Percentiles rank a stretch among this genome's conserved stretches.
phyloP scores from a whole-genome alignment of 2,329 filamentous ascomycete genomes.

The Didymella exigua region DNA sequence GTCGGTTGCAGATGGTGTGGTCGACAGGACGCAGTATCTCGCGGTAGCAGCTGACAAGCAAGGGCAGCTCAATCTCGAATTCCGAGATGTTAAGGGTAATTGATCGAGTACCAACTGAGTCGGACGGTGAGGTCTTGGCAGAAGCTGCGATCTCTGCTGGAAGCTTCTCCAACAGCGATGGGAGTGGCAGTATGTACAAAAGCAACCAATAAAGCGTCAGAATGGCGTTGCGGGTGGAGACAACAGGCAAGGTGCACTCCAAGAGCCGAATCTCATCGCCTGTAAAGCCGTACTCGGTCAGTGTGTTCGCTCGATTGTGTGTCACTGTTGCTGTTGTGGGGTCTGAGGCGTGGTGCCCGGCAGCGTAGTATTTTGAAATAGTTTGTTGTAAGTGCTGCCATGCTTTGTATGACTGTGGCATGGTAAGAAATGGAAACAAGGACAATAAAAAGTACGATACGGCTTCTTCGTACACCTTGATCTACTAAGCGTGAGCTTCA shows the following conservation, averaged over 20 bases:
- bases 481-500: background rate
- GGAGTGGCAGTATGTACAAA: background rate
- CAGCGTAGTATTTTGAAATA: background rate
- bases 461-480: background rate
- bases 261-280: background rate
- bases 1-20: background rate
- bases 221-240: constrained; percentile 1
- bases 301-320: background rate
- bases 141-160: background rate
- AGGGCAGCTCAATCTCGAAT: background rate
- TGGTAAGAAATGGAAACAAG: background rate
- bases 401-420: background rate
- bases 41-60: background rate
- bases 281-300: background rate
- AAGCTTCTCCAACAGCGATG: background rate
- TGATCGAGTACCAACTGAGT: background rate
- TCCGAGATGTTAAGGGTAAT: background rate
- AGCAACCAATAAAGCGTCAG: background rate
- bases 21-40: background rate
- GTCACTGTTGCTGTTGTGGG: background rate
- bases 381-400: background rate
- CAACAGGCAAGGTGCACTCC: background rate
- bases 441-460: background rate
- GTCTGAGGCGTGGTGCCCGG: background rate
- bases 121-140: background rate